Evolutionary conservation across 139 green algal genomes (phyloP).

Genomic region (Coccomyxa sp.): DNA sequence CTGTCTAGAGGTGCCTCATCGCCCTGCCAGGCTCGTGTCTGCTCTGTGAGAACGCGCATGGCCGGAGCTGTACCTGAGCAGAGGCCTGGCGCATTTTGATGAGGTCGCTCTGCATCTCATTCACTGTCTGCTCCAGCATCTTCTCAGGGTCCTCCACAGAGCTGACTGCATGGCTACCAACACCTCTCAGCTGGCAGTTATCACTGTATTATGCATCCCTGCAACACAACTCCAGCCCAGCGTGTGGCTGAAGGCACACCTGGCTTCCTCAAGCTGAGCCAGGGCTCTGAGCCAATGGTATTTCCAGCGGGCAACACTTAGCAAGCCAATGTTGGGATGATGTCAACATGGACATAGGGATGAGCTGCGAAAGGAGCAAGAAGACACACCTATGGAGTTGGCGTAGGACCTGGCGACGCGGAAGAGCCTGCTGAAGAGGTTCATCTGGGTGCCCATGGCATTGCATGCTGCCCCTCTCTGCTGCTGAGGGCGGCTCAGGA

Average conservation of each 20-base stretch:
- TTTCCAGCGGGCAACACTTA: neutral
- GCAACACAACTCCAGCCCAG: neutral
- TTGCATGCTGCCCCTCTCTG: neutral
- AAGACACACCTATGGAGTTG: conserved; percentile 72
- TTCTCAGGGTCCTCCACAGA: conserved; percentile 95
- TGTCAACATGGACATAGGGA: neutral
- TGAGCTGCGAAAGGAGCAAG: neutral
- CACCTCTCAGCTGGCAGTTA: neutral
- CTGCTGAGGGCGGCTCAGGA: neutral
- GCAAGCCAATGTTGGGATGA: neutral
- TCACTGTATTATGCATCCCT: neutral
- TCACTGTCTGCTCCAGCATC: conserved; percentile 94
- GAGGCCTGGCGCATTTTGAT: conserved; percentile 97
- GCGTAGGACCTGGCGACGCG: conserved; percentile 88
- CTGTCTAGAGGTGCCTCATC: too few relatives aligned
- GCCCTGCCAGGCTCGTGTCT: too few relatives aligned
- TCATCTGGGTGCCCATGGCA: conserved; percentile 22
- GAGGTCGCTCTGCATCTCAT: conserved; percentile 97
- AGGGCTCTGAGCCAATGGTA: neutral
- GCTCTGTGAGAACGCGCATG: too few relatives aligned
- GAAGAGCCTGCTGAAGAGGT: conserved; percentile 82
- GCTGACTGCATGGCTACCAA: conserved; percentile 56
- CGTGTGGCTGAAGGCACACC: neutral
- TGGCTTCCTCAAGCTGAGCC: neutral
- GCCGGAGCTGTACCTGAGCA: conserved; percentile 76